Base-by-base conservation (phyloP, 1,139 yeast genomes). In the Candida albicans region DNA sequence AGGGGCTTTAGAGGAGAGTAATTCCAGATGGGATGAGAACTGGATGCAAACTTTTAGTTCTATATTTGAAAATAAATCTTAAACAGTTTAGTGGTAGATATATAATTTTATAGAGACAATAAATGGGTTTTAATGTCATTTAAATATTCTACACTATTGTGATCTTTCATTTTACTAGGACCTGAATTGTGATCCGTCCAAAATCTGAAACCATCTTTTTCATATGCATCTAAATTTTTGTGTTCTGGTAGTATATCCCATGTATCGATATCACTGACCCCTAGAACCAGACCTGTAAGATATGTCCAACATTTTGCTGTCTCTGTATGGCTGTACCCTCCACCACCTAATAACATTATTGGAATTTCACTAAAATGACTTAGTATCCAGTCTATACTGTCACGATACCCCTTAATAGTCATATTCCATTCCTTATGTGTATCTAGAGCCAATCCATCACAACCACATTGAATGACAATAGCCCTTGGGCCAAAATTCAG, bases 1-100 rank as follows among this genome's bases (percentile, higher is more conserved):
- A 6, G 96, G 96, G 8, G 98, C 97, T 0, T 33, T 82, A 46
- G 48, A 58, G 15, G 96, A 91, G 60, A 80, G 95, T 42, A 52
- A 69, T 35, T 61, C 65, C 29, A 75, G 88, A 45, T 93, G 98
- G 98, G 79, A 81, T 38, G 68, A 74, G 14, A 87, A 85, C 56
- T 93, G 99, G 99, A 58, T 61, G 25, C 35, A 35, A 3, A 48
- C 52, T 8, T 47, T 67, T 55, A 54, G 60, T 25, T 47, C 56
- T 33, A 41, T 31, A 18, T 57, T 69, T 51, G 50, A 49, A 33
- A 54, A 56, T 32, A 47, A 51, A 25, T 8, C 18, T 12, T 18
- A 18, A 36, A 8, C 9, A 6, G 1, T 9, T 33, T 7, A 12
- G 27, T 24, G 12, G 4, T 14, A 5, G 22, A 5, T 18, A 18